Base-by-base conservation (phyloP, 1,284 basidiomycete genomes). In the Agroathelia rolfsii region DNA sequence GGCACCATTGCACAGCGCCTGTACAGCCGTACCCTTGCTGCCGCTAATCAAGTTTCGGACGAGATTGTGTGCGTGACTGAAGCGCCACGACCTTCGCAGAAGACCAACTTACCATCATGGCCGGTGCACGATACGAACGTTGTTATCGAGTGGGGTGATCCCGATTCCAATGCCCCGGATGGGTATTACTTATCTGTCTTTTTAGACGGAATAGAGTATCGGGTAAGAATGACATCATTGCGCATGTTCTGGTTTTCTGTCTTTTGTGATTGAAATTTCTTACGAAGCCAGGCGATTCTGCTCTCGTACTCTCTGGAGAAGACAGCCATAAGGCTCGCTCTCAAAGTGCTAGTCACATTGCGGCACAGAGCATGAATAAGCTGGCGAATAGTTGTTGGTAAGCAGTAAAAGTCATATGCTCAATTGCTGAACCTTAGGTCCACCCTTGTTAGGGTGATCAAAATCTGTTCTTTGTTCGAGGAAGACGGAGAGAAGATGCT, bases 391-490 rank as follows among this genome's bases (percentile, higher is more conserved):
- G 48, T 13, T 58, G 62, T 30, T 81, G 78, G 77, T 76, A 49
- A 24, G 53, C 44, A n/a, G n/a, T n/a, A n/a, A n/a, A n/a, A n/a
- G n/a, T 5, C 8, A n/a, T 25, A 11, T 24, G 22, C 19, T 24
- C 15, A 15, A 6, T 15, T 6, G 19, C 15, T 32, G 17, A 22
- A 12, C 24, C 19, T 9, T 16, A 26, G 26, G 20, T 24, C 14
- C 17, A 32, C 8, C 3, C 32, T 34, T 40, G 12, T 31, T 27
- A 19, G 6, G 30, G 24, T 8, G 24, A 42, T 12, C 11, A 59
- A 59, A 17, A 76, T 82, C 30, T 60, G 59, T 5, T 78, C 75
- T 42, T 66, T 81, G 38, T 76, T 63, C 38, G 66, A 75, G 31
- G 41, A 50, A 18, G 43, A 32, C 4, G 55, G 50, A 28, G 41